Base-by-base conservation (phyloP, 768 basidiomycete genomes). In the Boletus patriciae region DNA sequence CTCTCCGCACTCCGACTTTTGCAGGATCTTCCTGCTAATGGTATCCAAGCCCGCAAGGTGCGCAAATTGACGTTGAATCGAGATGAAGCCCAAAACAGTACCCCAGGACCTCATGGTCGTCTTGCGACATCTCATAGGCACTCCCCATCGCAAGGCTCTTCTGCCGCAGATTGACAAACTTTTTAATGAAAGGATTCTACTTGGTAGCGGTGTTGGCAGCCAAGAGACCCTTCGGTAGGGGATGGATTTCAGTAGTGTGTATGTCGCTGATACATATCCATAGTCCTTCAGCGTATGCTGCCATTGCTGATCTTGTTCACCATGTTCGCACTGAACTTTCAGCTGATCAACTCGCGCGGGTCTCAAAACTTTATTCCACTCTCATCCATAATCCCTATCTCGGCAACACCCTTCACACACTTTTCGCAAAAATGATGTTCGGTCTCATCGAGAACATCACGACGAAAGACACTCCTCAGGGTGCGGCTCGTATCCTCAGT, bases 371-470 rank as follows among this genome's bases (percentile, higher is more conserved):
- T 51, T 97, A 92, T 70, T 90, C 94, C 2, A 85, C 87, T 47
- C 85, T 92, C 66, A 83, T 97, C 48, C 96, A 98, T 74, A 94
- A 97, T 67, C 83, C 91, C 2, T 85, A 90, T 19, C 81, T 95
- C 45, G 80, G 84, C 10, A 86, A 82, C 62, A 86, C 83, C 53
- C 83, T 95, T 34, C 94, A 98, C 66, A 92, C 91, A 13, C 80
- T 98, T 69, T 92, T 91, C 61, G 88, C 90, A 50, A 98, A 98
- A 73, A 86, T 97, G 75, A 86, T 98, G 70, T 90, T 94, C 66
- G 90, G 90, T 59, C 80, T 97, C 46, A 82, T 91, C 42, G 97
- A 98, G 53, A 82, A 85, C 45, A 86, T 98, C 42, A 74, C 88
- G 23, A 74, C 80, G 31, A 94, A 96, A 71, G 89, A 88, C 46